Evolutionary conservation across 306 rosid species (phyloP), one percentile per base, ranked within the genome.

Genomic region (Gastrolobium bilobum): DNA sequence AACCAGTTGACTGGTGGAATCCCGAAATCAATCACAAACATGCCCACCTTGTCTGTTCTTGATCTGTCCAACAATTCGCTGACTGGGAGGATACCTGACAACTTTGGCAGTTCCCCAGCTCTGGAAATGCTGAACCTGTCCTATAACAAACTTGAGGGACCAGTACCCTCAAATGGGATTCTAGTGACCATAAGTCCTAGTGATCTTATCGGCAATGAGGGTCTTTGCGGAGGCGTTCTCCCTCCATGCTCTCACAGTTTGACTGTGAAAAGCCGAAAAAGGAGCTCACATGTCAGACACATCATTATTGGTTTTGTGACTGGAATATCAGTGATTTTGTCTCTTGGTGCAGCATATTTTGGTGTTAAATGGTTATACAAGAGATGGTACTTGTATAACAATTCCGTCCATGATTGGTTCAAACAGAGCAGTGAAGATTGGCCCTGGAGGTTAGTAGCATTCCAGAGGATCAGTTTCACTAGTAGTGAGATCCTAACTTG

Each of bases 361-460:
- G 77, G 86, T 0, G 91, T 90, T 29, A 86, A 85, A 81, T 88
- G 85, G 85, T 40, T 86, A 56, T 90, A 85, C 82, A 79, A 81
- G 68, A 87, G 85, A 79, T 85, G 89, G 88, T 82, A 86, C 79
- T 48, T 86, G 58, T 90, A 71, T 76, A 84, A 85, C 92, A 83
- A 84, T 42, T 88, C 83, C 84, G 61, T 90, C 43, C 80, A 78
- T 11, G 88, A 88, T 46, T 81, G 87, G 91, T 88, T 90, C 88
- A 64, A 72, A 77, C 86, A 79, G 54, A 84, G 79, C 79, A 84
- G 70, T 58, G 86, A 85, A 83, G 91, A 91, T 79, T 93, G 97
- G 97, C 91, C 97, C 4, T 96, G 99, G 96, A 89, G 97, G 68
- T 66, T 93, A 53, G 96, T 96, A 47, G 92, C 93, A 74, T 96